A percentile compares a stretch with the other conserved stretches of the same genome.
phyloP scores from a whole-genome alignment of 2,329 filamentous ascomycete species.

The Ophiobolus disseminans region DNA sequence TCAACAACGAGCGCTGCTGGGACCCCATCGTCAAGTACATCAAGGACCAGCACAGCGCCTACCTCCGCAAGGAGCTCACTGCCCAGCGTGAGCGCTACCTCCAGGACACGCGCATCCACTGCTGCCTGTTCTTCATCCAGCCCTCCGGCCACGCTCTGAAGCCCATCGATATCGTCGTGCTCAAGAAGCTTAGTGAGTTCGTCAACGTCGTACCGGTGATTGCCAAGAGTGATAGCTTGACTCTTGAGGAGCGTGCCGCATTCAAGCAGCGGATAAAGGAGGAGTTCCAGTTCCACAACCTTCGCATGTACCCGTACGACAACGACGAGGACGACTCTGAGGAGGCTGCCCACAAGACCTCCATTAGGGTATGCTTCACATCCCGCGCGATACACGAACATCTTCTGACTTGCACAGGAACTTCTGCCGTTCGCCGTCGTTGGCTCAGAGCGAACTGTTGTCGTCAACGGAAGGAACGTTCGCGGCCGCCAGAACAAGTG shows the following conservation, averaged over 20 bases:
- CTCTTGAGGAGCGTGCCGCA: constrained; percentile 89
- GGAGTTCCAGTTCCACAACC: constrained; percentile 99
- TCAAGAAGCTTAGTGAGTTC: constrained; percentile 99
- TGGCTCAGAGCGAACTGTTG: constrained; percentile 96
- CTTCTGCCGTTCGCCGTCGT: constrained; percentile 98
- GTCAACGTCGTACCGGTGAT: constrained; percentile 99
- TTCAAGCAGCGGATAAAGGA: constrained; percentile 99
- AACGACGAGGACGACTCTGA: constrained; percentile 99
- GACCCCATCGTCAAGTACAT: constrained; percentile 99
- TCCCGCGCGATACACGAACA: background rate
- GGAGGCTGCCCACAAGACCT: constrained; percentile 88
- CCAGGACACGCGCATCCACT: constrained; percentile 98
- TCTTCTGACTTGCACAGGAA: constrained; percentile 64
- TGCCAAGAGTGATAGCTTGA: constrained; percentile 96
- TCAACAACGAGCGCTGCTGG: constrained; percentile 99
- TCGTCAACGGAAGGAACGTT: constrained; percentile 96
- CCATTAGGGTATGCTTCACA: constrained; percentile 80
- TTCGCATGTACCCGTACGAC: constrained; percentile 99
- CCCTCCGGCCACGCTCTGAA: constrained; percentile 97
- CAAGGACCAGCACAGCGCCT: constrained; percentile 99
- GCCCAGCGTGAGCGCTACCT: constrained; percentile 99
- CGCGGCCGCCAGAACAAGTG: constrained; percentile 98
- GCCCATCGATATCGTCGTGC: constrained; percentile 98
- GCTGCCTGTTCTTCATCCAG: constrained; percentile 99
- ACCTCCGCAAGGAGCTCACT: constrained; percentile 98